Evolutionary conservation across 306 rosid genomes (phyloP).

Genomic region (Cajanus cajan): DNA sequence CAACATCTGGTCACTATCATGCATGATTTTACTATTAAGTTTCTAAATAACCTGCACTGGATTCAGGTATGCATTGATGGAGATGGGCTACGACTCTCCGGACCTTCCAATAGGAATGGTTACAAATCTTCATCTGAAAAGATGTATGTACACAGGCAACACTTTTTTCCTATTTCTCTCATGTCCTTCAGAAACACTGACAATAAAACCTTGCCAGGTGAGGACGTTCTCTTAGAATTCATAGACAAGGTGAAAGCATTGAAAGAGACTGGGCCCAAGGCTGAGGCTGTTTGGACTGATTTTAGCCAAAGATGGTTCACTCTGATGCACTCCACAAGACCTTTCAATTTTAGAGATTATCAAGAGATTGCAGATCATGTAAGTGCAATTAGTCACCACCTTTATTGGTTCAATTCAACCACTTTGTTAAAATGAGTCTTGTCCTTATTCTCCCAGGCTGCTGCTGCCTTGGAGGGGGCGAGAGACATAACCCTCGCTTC

Average conservation of each 20-base stretch:
- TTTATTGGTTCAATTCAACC: background rate
- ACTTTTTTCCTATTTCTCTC: background rate
- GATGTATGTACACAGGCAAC: slow-evolving; percentile 40
- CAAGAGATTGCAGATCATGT: slow-evolving; percentile 87
- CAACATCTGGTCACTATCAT: background rate
- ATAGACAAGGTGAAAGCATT: slow-evolving; percentile 56
- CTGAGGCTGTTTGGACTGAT: slow-evolving; percentile 79
- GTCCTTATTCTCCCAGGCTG: slow-evolving; percentile 51
- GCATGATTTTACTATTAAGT: background rate
- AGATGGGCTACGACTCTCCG: slow-evolving; percentile 75
- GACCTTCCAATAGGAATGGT: slow-evolving; percentile 80
- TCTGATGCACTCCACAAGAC: slow-evolving; percentile 78
- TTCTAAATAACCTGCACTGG: background rate
- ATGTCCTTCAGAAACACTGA: background rate
- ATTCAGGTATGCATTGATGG: slow-evolving; percentile 80
- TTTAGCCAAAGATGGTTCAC: slow-evolving; percentile 93
- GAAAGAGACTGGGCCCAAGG: slow-evolving; percentile 58
- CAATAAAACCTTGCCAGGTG: slow-evolving; percentile 46
- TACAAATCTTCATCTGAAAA: slow-evolving; percentile 60
- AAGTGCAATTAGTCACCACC: slow-evolving; percentile 21
- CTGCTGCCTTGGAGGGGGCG: slow-evolving; percentile 64
- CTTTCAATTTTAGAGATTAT: slow-evolving; percentile 69
- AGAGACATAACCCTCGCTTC: slow-evolving; percentile 77
- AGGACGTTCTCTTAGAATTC: slow-evolving; percentile 63
- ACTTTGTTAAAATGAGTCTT: background rate